Base-by-base conservation (phyloP, 257 asterid genomes). In the Nicotiana benthamiana region DNA sequence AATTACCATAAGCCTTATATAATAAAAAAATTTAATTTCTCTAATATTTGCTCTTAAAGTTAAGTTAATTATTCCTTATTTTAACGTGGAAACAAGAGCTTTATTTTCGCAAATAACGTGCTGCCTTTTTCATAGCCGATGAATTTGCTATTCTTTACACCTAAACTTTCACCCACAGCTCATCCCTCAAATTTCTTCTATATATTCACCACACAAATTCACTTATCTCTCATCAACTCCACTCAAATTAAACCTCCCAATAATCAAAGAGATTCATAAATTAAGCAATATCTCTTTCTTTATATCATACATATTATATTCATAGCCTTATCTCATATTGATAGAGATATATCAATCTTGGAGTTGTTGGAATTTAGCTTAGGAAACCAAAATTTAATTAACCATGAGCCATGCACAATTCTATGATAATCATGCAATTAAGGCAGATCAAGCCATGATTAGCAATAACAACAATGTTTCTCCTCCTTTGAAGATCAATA, bases 401-500 rank as follows among this genome's bases (percentile, higher is more conserved):
- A 48, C 34, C 61, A 74, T 74, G 79, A 74, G 51, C 79, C 79
- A 48, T 15, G 24, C 79, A 74, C 77, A 70, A 40, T 70, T 43
- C 77, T 22, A 70, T 20, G 34, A 43, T 13, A 51, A 11, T 43
- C 77, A 70, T 22, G 11, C 61, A 74, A 74, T 9, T 40, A 40
- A 74, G 40, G 7, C 22, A 6, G 34, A 72, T 72, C 24, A 46
- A 1, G 60, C 20, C 15, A 13, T 70, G 5, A 7, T 68, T 40
- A 51, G 56, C 76, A 64, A 64, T 5, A 62, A 27, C 0, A 77
- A 77, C 8, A 76, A 56, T 3, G 7, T 48, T 2, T 74, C 26
- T 24, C 79, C 85, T 46, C 83, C 90, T 27, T 79, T 87, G 75
- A 87, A 63, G 80, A 72, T 87, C 34, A 65, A 70, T 9, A 83